Evolutionary conservation across 441 rosid genomes (phyloP).

Genomic region (Pelargonium australe): DNA sequence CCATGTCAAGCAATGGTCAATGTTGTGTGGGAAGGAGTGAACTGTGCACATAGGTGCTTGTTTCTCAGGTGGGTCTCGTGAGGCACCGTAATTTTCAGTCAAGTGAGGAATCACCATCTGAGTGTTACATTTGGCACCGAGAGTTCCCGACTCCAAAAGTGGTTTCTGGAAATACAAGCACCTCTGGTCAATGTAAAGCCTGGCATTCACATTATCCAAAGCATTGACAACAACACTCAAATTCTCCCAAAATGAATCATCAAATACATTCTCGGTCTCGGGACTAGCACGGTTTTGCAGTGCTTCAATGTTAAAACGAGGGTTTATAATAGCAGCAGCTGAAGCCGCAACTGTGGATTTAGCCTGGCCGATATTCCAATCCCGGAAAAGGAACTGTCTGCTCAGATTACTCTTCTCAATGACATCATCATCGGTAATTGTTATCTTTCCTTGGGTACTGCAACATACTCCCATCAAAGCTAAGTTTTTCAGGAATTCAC

Average conservation of each 20-base stretch:
- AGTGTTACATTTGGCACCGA: constrained; percentile 83
- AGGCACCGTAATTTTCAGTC: constrained; percentile 90
- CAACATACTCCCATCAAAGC: constrained; percentile 91
- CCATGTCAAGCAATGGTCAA: constrained; percentile 93
- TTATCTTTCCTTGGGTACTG: constrained; percentile 62
- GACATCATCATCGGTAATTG: constrained; percentile 84
- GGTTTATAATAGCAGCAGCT: constrained; percentile 65
- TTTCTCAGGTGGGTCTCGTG: constrained; percentile 90
- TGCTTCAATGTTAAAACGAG: constrained; percentile 57
- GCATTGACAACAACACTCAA: constrained; percentile 63
- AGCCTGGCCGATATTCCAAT: constrained; percentile 95
- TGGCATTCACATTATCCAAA: constrained; percentile 76
- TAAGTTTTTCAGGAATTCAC: constrained; percentile 80
- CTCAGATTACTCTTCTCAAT: constrained; percentile 93
- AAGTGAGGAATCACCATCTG: constrained; percentile 88
- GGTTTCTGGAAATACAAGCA: constrained; percentile 95
- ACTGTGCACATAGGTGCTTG: constrained; percentile 97
- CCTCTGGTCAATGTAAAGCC: constrained; percentile 79
- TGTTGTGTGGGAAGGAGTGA: constrained; percentile 91
- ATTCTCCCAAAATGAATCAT: constrained; percentile 82
- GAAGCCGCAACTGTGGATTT: constrained; percentile 91
- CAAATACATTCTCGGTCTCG: constrained; percentile 78
- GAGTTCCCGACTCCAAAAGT: constrained; percentile 86
- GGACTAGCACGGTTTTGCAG: constrained; percentile 78
- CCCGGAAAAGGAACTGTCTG: constrained; percentile 87